phyloP scores from a whole-genome alignment of 352 stramenopile genomes.

The Phytophthora sojae region DNA sequence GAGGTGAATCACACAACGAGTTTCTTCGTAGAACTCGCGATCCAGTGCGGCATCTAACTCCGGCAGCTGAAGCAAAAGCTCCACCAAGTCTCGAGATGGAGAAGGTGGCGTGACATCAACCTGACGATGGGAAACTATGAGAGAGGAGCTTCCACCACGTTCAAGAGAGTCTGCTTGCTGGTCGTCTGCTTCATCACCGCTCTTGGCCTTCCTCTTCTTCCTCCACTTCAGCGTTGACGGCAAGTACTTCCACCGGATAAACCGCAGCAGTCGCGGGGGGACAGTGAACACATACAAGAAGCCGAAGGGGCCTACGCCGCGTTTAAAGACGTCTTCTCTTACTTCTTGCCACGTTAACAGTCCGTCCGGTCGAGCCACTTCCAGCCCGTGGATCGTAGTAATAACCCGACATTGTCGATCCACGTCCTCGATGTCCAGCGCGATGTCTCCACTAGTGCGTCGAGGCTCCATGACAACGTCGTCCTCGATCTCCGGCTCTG shows the following conservation, averaged over 20 bases:
- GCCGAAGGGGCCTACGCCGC: conserved; percentile 62
- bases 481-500: conserved; percentile 32
- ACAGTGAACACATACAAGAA: conserved; percentile 74
- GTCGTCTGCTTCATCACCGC: conserved; percentile 10
- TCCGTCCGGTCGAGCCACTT: conserved; percentile 53
- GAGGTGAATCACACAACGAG: conserved; percentile 91
- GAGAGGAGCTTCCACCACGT: conserved; percentile 14
- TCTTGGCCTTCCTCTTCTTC: conserved; percentile 20
- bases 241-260: conserved; percentile 64
- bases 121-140: background rate
- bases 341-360: conserved; percentile 52
- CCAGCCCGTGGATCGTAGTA: conserved; percentile 42
- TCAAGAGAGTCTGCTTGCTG: conserved; percentile 29
- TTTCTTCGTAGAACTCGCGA: conserved; percentile 89
- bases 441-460: conserved; percentile 59
- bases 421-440: conserved; percentile 73
- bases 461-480: conserved; percentile 21
- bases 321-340: conserved; percentile 53
- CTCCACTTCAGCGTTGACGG: conserved; percentile 34
- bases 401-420: conserved; percentile 58
- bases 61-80: conserved; percentile 66
- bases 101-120: conserved; percentile 18
- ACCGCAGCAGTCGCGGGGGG: conserved; percentile 49
- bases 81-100: conserved; percentile 63
- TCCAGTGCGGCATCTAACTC: conserved; percentile 81